A percentile compares a stretch with the other conserved stretches of the same genome.
These are phyloP conservation scores for Phylloboletellus chloephorus DNA, from an alignment of 1,284 basidiomycete species.

Conservation along the genomic window DNA sequence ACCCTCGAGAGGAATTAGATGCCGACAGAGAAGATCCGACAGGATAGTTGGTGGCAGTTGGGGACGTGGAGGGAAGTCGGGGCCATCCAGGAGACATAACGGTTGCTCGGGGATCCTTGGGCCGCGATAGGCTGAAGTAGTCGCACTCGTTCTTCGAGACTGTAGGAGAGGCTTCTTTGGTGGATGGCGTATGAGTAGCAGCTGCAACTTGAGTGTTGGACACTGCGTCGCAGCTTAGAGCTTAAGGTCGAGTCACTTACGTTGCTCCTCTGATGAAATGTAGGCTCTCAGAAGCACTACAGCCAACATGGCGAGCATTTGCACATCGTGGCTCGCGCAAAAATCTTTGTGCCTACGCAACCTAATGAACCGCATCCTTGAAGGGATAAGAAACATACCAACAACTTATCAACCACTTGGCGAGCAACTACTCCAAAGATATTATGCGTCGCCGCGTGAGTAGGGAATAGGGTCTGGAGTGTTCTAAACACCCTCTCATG, in stretches of 20 bases:
- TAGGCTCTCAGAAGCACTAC: constrained; percentile 55
- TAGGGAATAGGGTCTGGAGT: constrained; percentile 49
- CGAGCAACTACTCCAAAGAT: constrained; percentile 28
- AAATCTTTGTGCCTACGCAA: constrained; percentile 57
- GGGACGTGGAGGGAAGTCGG: constrained; percentile 32
- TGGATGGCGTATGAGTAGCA: constrained; percentile 14
- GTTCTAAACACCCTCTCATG: constrained; percentile 72
- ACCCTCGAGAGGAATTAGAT: constrained; percentile 58
- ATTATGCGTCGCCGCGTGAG: constrained; percentile 17
- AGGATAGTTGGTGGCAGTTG: constrained; percentile 32
- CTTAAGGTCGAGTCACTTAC: constrained; percentile 24
- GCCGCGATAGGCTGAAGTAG: constrained; percentile 45
- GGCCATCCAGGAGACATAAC: constrained; percentile 33
- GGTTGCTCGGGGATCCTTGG: constrained; percentile 28
- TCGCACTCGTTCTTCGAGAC: constrained; percentile 31
- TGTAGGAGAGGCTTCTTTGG: constrained; percentile 17
- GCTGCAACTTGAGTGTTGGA: constrained; percentile 1
- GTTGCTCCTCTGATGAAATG: constrained; percentile 16
- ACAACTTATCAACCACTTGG: constrained; percentile 43
- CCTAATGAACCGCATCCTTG: constrained; percentile 8
- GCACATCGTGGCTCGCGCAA: constrained; percentile 63
- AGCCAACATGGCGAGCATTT: constrained; percentile 78
- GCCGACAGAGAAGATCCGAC: constrained; percentile 35
- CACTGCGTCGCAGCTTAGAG: neutral
- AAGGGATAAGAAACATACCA: constrained; percentile 22